Evolutionary conservation across 352 stramenopile species (phyloP), one percentile per base, ranked within the genome.

Genomic region (Globisporangium echinulatum): DNA sequence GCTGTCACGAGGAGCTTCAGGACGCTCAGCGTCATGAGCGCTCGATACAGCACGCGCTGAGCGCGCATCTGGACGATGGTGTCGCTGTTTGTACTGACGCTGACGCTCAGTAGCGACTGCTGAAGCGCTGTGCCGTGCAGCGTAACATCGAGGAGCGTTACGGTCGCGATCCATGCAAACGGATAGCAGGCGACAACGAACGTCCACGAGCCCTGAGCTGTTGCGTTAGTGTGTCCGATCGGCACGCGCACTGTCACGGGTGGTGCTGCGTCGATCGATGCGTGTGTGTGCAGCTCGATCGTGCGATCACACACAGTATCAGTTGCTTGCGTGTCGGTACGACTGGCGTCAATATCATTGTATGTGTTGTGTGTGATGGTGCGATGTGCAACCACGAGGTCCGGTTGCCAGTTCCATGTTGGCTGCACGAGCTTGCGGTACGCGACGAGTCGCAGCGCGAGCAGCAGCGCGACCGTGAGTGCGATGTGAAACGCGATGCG

Each of bases 161-260:
- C 55, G 2, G 25, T 33, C 25, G 25, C 25, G 25, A 33, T 33
- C 25, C 25, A 33, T 33, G 25, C 25, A 33, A 79, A 64, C 4
- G 76, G 76, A 17, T 69, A 77, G 15, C 58, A 38, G 53, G 68
- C 46, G n/a, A 53, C 58, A 50, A 83, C 33, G 37, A 88, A 77
- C 37, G 79, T 85, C 74, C 74, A 87, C 0, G 79, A 88, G 17
- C 79, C 79, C 42, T 83, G 64, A 15, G 70, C 61, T 9, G 54
- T 60, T 5, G 52, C 62, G 55, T 72, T 70, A 33, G 47, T 53
- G 39, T 55, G 65, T 40, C 63, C 67, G n/a, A 58, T 57, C 46
- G 54, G 49, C 36, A 59, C 51, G 52, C 69, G 67, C 43, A 56
- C 65, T 9, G 51, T 49, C 1, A 33, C 25, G 25, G 36, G 37